Percentiles rank a stretch among this genome's conserved stretches.
Conservation (phyloP, 352 stramenopile species). For the Globisporangium middletonii region DNA sequence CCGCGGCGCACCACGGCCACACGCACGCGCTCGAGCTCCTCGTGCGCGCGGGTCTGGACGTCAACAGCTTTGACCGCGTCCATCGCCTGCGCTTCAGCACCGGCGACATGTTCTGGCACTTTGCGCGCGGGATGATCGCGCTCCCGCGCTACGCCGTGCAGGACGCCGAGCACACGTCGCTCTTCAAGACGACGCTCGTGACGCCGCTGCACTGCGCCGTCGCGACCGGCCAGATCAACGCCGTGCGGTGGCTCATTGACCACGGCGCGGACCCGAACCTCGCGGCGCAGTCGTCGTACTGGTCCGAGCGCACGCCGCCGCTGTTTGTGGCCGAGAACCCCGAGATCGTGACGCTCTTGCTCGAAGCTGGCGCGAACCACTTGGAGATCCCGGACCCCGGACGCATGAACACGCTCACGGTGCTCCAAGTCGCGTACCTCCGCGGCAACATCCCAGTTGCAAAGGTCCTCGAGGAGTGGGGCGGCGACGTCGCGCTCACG, state of each 20-base stretch:
- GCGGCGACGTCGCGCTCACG: constrained; percentile 67
- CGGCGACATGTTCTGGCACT: constrained; percentile 75
- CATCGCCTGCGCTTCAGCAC: constrained; percentile 68
- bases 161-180: constrained; percentile 36
- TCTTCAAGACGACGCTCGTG: constrained; percentile 67
- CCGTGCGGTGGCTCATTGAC: constrained; percentile 48
- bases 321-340: constrained; percentile 67
- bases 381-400: constrained; percentile 58
- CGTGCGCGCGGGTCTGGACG: constrained; percentile 39
- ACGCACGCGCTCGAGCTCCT: constrained; percentile 51
- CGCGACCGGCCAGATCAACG: constrained; percentile 46
- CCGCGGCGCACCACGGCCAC: constrained; percentile 68
- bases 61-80: constrained; percentile 72
- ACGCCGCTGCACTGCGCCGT: constrained; percentile 69
- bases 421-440: constrained; percentile 29
- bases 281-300: constrained; percentile 53
- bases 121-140: constrained; percentile 57
- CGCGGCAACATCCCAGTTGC: constrained; percentile 58
- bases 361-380: constrained; percentile 62
- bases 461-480: constrained; percentile 64
- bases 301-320: constrained; percentile 53
- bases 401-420: constrained; percentile 28
- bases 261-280: constrained; percentile 55
- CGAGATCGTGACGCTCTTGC: constrained; percentile 52
- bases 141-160: constrained; percentile 35